phyloP scores from a whole-genome alignment of 306 rosid genomes.

The Canavalia ensiformis region DNA sequence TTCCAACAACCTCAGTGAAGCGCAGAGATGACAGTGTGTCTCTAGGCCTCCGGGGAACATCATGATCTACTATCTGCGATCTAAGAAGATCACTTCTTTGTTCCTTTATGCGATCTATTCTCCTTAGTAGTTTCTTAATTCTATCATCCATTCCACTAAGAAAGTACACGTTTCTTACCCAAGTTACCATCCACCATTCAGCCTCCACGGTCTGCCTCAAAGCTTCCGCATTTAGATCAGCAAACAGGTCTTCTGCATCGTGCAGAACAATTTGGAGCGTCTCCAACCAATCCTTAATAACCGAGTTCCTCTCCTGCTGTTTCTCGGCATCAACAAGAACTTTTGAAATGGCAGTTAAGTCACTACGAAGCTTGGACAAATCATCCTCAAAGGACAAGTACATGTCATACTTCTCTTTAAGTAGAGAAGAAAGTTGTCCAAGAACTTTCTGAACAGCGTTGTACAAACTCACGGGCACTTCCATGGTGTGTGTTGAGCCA shows the following conservation, averaged over 20 bases:
- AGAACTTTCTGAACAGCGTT: constrained; percentile 1
- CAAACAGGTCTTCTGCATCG: constrained; percentile 49
- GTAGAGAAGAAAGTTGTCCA: constrained; percentile 4
- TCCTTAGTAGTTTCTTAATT: constrained; percentile 26
- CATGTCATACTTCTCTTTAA: constrained; percentile 1
- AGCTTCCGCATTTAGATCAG: constrained; percentile 42
- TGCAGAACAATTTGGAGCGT: constrained; percentile 34
- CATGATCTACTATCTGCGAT: neutral
- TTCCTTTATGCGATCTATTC: constrained; percentile 20
- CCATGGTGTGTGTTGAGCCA: neutral
- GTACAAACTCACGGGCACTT: constrained; percentile 6
- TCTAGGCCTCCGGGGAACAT: neutral
- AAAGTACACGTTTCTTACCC: constrained; percentile 43
- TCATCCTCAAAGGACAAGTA: constrained; percentile 31
- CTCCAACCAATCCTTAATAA: constrained; percentile 40
- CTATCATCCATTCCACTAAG: constrained; percentile 26
- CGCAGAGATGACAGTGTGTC: neutral
- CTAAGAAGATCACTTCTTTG: constrained; percentile 2
- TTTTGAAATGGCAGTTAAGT: constrained; percentile 1
- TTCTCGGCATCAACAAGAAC: constrained; percentile 49
- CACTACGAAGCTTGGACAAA: neutral
- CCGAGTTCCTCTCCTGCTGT: constrained; percentile 26
- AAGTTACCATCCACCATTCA: neutral
- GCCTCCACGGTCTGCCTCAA: constrained; percentile 35
- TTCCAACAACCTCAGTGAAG: constrained; percentile 23